A percentile compares a stretch with the other conserved stretches of the same genome.
These are phyloP conservation scores for Kwoniella dendrophila DNA, from an alignment of 768 basidiomycete genomes.

Conservation along the genomic window DNA sequence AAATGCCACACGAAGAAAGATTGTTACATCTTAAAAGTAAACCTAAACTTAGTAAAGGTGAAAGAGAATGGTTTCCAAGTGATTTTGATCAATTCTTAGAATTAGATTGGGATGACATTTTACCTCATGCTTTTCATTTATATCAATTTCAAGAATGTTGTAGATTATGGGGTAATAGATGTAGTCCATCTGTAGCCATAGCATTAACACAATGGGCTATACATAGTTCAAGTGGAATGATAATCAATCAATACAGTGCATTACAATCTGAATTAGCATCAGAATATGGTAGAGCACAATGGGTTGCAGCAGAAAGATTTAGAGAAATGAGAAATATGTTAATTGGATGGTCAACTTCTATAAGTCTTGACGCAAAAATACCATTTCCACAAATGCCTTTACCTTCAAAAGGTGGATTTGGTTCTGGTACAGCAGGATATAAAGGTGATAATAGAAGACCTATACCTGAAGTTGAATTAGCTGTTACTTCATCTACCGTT, in stretches of 20 bases:
- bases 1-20: constrained; percentile 16
- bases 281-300: constrained; percentile 11
- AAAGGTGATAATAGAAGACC: constrained; percentile 32
- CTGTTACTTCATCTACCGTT: constrained; percentile 11
- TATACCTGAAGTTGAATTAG: constrained; percentile 36
- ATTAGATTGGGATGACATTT: constrained; percentile 24
- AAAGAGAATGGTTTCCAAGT: constrained; percentile 17
- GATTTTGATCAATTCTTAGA: constrained; percentile 27
- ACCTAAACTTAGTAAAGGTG: constrained; percentile 12
- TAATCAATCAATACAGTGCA: constrained; percentile 14
- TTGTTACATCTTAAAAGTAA: constrained; percentile 1
- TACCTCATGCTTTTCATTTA: constrained; percentile 26
- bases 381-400: constrained; percentile 23
- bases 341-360: constrained; percentile 40
- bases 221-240: constrained; percentile 6
- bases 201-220: constrained; percentile 25
- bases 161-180: constrained; percentile 16
- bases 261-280: constrained; percentile 24
- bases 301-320: constrained; percentile 10
- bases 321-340: constrained; percentile 27
- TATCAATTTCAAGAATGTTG: constrained; percentile 34
- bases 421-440: constrained; percentile 30
- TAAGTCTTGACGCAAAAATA: constrained; percentile 32
- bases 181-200: constrained; percentile 10
- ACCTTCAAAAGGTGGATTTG: constrained; percentile 22